Base-by-base conservation (phyloP, 331 rosid species). In the Quercus tomentella region DNA sequence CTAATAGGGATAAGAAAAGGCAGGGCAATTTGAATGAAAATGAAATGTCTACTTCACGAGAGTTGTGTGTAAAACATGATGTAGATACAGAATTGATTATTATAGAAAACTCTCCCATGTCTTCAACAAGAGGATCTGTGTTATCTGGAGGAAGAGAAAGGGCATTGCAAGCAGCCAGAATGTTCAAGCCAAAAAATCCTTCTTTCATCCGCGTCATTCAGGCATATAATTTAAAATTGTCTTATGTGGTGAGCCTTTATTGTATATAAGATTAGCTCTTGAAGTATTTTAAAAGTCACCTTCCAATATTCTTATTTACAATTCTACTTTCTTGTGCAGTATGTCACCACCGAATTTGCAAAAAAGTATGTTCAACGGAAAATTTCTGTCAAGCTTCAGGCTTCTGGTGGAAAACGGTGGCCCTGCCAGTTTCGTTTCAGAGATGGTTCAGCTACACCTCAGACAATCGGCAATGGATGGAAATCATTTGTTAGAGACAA, bases 181-280 rank as follows among this genome's bases (percentile, higher is more conserved):
- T 22, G 22, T 73, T 61, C 74, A 80, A 28, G 55, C 67, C 62
- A 22, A 1, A 11, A 12, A 73, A 72, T 51, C 84, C 82, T 72
- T 77, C 77, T 49, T 84, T 80, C 33, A 5, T 84, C 57, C 11
- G 26, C 31, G 23, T 54, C 49, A 21, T 84, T 8, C 43, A 22
- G 18, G 17, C 12, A 1, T 17, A 60, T 60, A 60, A 60, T 60
- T 4, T 60, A 2, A 7, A 9, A 2, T 9, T 1, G 2, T 4
- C 17, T 60, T 60, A 10, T 60, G 14, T 60, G 67, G 67, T 30
- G 22, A n/a, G 18, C 70, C 10, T 60, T 30, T 6, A 58, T 41
- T 41, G 15, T 1, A 2, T 2, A 2, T 16, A 31, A 8, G 20
- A 5, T 69, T 5, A 56, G 55, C 14, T 30, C 26, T 52, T 15